Evolutionary conservation across 78 protist genomes (phyloP).

Genomic region (Dictyostelium purpureum): DNA sequence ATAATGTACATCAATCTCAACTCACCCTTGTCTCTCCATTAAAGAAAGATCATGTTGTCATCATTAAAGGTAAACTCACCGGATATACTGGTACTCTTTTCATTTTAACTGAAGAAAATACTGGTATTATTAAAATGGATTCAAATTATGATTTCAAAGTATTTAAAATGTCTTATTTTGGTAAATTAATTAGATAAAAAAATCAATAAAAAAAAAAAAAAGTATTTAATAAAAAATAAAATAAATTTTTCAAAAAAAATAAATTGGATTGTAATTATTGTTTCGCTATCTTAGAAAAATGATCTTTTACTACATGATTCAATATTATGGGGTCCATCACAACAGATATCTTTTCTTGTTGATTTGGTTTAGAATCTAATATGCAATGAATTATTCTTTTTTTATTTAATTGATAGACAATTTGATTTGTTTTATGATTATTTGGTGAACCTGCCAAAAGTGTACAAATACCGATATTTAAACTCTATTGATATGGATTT

Average conservation of each 20-base stretch:
- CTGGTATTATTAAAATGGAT: constrained; percentile 64
- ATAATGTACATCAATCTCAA: constrained; percentile 12
- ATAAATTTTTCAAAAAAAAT: neutral
- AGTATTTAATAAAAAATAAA: neutral
- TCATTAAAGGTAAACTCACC: constrained; percentile 27
- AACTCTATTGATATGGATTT: no score
- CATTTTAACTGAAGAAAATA: constrained; percentile 2
- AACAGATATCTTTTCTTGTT: no score
- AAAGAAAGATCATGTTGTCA: constrained; percentile 51
- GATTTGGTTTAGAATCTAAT: no score
- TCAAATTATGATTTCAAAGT: constrained; percentile 67
- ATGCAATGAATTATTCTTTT: no score
- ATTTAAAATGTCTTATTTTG: constrained; percentile 49
- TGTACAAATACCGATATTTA: no score
- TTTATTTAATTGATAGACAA: no score
- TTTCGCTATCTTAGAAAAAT: neutral
- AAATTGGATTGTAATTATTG: neutral
- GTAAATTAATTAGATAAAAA: constrained; percentile 16
- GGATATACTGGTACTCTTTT: constrained; percentile 36
- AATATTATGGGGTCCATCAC: no score
- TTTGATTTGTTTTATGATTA: no score
- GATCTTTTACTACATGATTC: no score
- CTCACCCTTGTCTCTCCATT: constrained; percentile 32
- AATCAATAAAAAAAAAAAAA: neutral
- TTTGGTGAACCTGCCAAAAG: no score